Evolutionary conservation across 2,329 filamentous ascomycete species (phyloP).

Genomic region (Emmonsiellopsis sp.): DNA sequence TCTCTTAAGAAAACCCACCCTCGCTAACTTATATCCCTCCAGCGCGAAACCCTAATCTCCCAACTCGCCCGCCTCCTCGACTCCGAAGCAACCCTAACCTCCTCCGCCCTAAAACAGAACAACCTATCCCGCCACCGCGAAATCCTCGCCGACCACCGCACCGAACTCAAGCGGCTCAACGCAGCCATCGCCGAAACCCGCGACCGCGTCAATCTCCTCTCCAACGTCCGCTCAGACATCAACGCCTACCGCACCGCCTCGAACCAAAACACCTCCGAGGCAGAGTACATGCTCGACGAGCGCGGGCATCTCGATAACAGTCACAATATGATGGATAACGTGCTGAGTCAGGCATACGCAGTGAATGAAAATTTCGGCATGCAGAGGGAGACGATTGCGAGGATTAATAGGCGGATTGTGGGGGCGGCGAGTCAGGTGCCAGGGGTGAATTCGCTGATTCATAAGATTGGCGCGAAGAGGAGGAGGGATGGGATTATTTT

Average conservation of each 20-base stretch:
- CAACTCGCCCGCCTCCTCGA: slow-evolving; percentile 86
- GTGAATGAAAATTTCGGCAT: slow-evolving; percentile 84
- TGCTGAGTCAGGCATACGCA: slow-evolving; percentile 91
- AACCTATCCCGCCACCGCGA: slow-evolving; percentile 87
- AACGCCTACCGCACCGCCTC: slow-evolving; percentile 67
- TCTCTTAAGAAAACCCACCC: neutral
- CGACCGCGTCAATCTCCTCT: slow-evolving; percentile 80
- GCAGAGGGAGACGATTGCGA: slow-evolving; percentile 80
- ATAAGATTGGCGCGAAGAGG: slow-evolving; percentile 89
- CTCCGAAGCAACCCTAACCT: slow-evolving; percentile 76
- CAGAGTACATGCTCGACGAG: slow-evolving; percentile 96
- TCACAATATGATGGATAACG: slow-evolving; percentile 78
- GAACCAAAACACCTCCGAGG: slow-evolving; percentile 65
- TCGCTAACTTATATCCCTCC: slow-evolving; percentile 12
- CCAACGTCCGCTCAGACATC: slow-evolving; percentile 86
- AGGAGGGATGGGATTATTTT: slow-evolving; percentile 90
- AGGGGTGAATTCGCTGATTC: slow-evolving; percentile 84
- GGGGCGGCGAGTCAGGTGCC: slow-evolving; percentile 84
- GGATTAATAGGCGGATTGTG: slow-evolving; percentile 84
- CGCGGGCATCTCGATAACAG: slow-evolving; percentile 76
- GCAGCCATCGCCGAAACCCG: slow-evolving; percentile 66
- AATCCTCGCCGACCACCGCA: slow-evolving; percentile 76
- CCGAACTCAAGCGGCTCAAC: slow-evolving; percentile 69
- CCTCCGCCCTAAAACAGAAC: slow-evolving; percentile 93
- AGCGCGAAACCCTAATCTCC: slow-evolving; percentile 73